These are phyloP conservation scores for Lolium multiflorum DNA, from an alignment of 176 grass and related monocot genomes.

Conservation along the genomic window DNA sequence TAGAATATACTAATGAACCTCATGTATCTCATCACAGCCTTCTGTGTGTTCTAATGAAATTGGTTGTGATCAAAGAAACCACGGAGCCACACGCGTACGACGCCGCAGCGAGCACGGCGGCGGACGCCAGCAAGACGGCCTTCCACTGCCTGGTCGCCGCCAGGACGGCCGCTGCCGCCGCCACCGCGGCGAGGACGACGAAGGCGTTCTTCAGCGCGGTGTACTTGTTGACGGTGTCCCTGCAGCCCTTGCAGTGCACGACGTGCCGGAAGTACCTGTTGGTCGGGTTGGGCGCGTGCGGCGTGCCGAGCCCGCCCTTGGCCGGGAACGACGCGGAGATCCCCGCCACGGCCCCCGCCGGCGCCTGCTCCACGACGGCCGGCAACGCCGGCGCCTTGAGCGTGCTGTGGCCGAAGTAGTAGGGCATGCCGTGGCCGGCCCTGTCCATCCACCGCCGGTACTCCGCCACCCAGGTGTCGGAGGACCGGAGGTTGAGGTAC, in stretches of 20 bases:
- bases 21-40: neutral
- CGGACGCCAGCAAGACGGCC: constrained; percentile 48
- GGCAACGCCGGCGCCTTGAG: constrained; percentile 59
- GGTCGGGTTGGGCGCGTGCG: constrained; percentile 81
- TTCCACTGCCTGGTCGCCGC: constrained; percentile 55
- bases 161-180: constrained; percentile 56
- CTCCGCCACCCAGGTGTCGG: constrained; percentile 89
- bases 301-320: constrained; percentile 72
- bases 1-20: neutral
- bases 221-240: constrained; percentile 52
- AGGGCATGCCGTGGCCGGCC: constrained; percentile 86
- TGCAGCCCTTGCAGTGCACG: constrained; percentile 92
- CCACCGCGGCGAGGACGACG: constrained; percentile 34
- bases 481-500: constrained; percentile 85
- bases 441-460: constrained; percentile 98
- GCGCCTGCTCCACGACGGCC: constrained; percentile 80
- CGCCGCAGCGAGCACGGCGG: constrained; percentile 53
- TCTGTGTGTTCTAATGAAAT: constrained; percentile 86
- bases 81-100: constrained; percentile 56
- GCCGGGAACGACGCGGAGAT: constrained; percentile 81
- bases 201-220: constrained; percentile 60
- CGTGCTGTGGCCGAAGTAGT: constrained; percentile 89
- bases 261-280: constrained; percentile 89
- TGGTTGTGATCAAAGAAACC: constrained; percentile 78
- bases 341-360: constrained; percentile 65